Conservation (phyloP, 2,329 filamentous ascomycete species). For the Paecilomyces sp. region DNA sequence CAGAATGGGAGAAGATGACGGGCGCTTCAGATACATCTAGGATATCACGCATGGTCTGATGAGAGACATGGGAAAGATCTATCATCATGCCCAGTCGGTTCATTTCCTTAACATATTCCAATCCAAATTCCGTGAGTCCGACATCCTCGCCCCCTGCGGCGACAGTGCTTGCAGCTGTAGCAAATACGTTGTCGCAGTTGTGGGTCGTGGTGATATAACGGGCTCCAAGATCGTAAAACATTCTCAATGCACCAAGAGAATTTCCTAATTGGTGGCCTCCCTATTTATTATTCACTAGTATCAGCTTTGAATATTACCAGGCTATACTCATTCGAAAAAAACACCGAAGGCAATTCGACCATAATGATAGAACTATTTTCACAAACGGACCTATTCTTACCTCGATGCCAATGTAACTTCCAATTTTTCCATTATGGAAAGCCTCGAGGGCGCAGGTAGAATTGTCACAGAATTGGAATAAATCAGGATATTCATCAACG, state of each 20-base stretch:
- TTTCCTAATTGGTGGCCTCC: constrained; percentile 18
- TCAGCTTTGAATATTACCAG: no score
- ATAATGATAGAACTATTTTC: no score
- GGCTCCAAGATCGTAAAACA: constrained; percentile 10
- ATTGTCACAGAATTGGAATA: constrained; percentile 13
- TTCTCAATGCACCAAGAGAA: constrained; percentile 12
- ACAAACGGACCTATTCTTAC: neutral
- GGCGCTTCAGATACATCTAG: constrained; percentile 13
- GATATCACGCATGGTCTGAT: constrained; percentile 14
- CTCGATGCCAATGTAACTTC: constrained; percentile 18
- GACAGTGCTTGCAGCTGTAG: constrained; percentile 15
- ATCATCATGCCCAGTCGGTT: constrained; percentile 22
- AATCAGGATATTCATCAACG: constrained; percentile 8
- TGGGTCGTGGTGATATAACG: neutral
- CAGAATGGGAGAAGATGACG: constrained; percentile 17
- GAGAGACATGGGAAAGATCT: constrained; percentile 18
- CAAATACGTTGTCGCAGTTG: constrained; percentile 15
- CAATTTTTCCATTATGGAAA: constrained; percentile 9
- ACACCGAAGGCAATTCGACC: no score
- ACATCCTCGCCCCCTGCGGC: constrained; percentile 8
- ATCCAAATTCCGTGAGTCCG: constrained; percentile 15
- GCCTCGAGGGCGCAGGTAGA: constrained; percentile 12
- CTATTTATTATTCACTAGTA: no score
- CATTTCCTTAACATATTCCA: constrained; percentile 18
- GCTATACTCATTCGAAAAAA: no score